Base-by-base conservation (phyloP, 139 green algal species). In the Coccomyxa sp. region DNA sequence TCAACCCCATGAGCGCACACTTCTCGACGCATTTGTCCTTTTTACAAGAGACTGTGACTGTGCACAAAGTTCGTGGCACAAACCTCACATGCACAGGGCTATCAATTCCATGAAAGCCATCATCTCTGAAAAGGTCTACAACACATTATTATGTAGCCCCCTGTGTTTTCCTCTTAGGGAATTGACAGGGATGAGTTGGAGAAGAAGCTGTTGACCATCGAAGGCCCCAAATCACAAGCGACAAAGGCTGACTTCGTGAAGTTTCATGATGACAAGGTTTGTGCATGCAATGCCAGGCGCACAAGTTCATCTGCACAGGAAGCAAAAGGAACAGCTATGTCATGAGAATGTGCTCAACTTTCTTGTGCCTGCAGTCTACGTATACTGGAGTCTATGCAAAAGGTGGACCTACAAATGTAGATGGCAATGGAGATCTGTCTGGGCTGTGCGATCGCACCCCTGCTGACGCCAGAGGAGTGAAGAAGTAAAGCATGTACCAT, bases 331-430 rank as follows among this genome's bases (percentile, higher is more conserved):
- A 51, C 38, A 11, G 38, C 27, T 81, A 18, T 81, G 30, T 27
- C 77, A 81, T 15, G 31, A 67, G 23, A 58, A 45, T 21, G n/a
- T 23, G 10, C 28, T 17, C 30, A 79, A 45, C 3, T 79, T 31
- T 58, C 13, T 79, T 79, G 74, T 0, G 30, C n/a, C 23, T n/a
- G 78, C 86, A 90, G 85, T 78, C n/a, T 66, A 88, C 83, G 11
- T 91, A 90, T 87, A 90, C 90, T 23, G 90, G 92, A 25, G 90
- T 95, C 31, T 95, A 95, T 83, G 87, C 86, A 15, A 87, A 87
- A 11, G 92, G 92, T 38, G 92, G 92, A 12, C 90, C 92, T 71
- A 92, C 86, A 60, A 92, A 90, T 67, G 85, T 90, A 17, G 82
- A 86, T 51, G 57, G 13, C 1, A 30, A 32, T 38, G 27, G 28